Base-by-base conservation (phyloP, 805 yeast genomes). In the Ogataea siamensis region DNA sequence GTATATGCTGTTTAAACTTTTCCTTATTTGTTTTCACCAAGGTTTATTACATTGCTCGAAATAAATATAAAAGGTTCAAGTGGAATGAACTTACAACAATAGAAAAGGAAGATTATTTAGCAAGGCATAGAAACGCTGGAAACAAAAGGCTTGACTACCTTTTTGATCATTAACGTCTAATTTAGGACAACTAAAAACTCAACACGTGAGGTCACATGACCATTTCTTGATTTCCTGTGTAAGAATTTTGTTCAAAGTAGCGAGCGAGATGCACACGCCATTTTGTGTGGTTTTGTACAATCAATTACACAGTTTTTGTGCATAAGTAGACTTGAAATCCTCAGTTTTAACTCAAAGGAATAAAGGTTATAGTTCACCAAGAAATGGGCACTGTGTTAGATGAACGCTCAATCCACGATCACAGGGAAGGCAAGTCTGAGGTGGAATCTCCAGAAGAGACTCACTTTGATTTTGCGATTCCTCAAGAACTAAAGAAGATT, bases 81-180 rank as follows among this genome's bases (percentile, higher is more conserved):
- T 80, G 87, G 87, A 56, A 63, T 20, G 51, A 52, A 1, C 40
- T 76, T 67, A 55, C 71, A 1, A 50, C 44, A 2, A 74, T 71
- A 18, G 75, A 80, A 53, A 69, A 68, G 46, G 65, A 55, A 8
- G 55, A 63, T 2, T 80, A 80, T 53, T 47, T 66, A 14, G 33
- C 42, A 3, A 27, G 21, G 7, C 42, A 42, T 28, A 19, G 38
- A 0, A 79, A 77, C 44, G 63, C 60, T 35, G 85, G 84, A 5
- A 75, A 70, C 55, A 71, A 70, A 56, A 62, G 86, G 15, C 58
- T 80, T 29, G 83, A 80, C 41, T 47, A 42, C 32, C 18, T 32
- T 21, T 50, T 45, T 50, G 48, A 41, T 12, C 41, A 39, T 20
- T 46, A 27, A 38, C 13, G n/a, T n/a, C n/a, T n/a, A n/a, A n/a